Conservation (phyloP, 106 monocot genomes). For the Ottelia alismoides region DNA sequence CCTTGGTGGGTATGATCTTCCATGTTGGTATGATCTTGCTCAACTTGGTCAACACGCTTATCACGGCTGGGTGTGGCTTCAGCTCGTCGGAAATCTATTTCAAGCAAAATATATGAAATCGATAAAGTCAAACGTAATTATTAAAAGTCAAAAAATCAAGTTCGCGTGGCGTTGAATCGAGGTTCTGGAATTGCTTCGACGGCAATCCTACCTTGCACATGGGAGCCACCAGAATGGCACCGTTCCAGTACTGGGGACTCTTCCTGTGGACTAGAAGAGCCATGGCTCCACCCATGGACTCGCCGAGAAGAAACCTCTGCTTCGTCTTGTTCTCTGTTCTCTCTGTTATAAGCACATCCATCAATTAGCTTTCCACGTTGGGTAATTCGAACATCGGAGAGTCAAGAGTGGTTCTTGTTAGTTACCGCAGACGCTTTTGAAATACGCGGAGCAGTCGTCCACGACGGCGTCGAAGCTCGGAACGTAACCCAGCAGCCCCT, state of each 20-base stretch:
- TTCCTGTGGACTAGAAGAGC: slow-evolving; percentile 34
- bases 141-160: too few relatives aligned
- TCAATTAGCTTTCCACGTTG: too few relatives aligned
- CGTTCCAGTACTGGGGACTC: slow-evolving; percentile 37
- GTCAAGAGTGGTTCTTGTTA: too few relatives aligned
- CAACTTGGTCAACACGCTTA: slow-evolving; percentile 18
- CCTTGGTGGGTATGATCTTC: slow-evolving; percentile 40
- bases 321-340: slow-evolving; percentile 33
- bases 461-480: slow-evolving; percentile 24
- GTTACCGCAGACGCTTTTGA: slow-evolving; percentile 17
- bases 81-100: slow-evolving; percentile 48
- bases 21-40: slow-evolving; percentile 40
- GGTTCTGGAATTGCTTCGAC: too few relatives aligned
- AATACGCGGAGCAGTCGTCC: slow-evolving; percentile 20
- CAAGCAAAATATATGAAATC: not conserved
- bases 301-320: slow-evolving; percentile 40
- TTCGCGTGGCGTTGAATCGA: too few relatives aligned
- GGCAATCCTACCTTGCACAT: slow-evolving; percentile 85
- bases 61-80: slow-evolving; percentile 43
- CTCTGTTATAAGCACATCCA: too few relatives aligned
- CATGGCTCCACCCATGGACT: slow-evolving; percentile 75
- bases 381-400: too few relatives aligned
- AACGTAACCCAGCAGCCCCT: slow-evolving; percentile 26
- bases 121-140: too few relatives aligned
- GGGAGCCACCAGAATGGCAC: slow-evolving; percentile 56